phyloP scores from a whole-genome alignment of 1,284 basidiomycete genomes.

The Ustilago tritici region DNA sequence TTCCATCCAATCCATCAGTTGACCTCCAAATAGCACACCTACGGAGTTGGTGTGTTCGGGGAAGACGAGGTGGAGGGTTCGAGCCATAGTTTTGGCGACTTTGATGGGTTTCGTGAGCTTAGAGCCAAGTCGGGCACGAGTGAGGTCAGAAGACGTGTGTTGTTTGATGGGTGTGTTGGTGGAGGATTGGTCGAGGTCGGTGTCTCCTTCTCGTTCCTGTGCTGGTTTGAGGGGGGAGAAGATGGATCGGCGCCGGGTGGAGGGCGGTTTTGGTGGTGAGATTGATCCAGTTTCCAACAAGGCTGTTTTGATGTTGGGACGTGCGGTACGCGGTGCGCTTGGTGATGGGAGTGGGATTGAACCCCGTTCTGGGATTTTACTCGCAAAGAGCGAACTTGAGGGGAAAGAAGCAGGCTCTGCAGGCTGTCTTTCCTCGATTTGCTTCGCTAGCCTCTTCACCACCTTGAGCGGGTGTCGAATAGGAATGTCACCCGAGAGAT shows the following conservation, averaged over 20 bases:
- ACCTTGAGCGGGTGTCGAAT: slow-evolving; percentile 42
- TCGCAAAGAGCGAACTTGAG: slow-evolving; percentile 25
- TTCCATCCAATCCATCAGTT: slow-evolving; percentile 65
- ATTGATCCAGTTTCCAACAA: background rate
- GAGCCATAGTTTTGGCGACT: slow-evolving; percentile 49
- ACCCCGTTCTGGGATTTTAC: slow-evolving; percentile 30
- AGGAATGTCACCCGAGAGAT: slow-evolving; percentile 44
- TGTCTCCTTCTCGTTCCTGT: slow-evolving; percentile 44
- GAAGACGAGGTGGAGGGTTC: slow-evolving; percentile 57
- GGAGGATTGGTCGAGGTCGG: slow-evolving; percentile 38
- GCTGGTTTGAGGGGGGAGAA: slow-evolving; percentile 47
- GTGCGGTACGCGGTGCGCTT: slow-evolving; percentile 24
- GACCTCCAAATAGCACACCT: slow-evolving; percentile 58
- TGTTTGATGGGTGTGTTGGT: slow-evolving; percentile 35
- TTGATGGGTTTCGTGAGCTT: slow-evolving; percentile 47
- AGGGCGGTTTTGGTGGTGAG: slow-evolving; percentile 24
- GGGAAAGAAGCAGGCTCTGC: background rate
- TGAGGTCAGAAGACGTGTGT: slow-evolving; percentile 16
- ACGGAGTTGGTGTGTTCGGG: slow-evolving; percentile 61
- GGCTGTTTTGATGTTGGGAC: slow-evolving; percentile 4
- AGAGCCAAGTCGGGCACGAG: slow-evolving; percentile 14
- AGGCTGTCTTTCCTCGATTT: slow-evolving; percentile 17
- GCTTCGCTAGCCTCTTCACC: slow-evolving; percentile 40
- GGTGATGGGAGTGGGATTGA: slow-evolving; percentile 34
- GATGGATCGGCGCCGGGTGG: slow-evolving; percentile 30